These are phyloP conservation scores for Candida parachauliodes DNA, from an alignment of 805 yeast species.

Conservation along the genomic window DNA sequence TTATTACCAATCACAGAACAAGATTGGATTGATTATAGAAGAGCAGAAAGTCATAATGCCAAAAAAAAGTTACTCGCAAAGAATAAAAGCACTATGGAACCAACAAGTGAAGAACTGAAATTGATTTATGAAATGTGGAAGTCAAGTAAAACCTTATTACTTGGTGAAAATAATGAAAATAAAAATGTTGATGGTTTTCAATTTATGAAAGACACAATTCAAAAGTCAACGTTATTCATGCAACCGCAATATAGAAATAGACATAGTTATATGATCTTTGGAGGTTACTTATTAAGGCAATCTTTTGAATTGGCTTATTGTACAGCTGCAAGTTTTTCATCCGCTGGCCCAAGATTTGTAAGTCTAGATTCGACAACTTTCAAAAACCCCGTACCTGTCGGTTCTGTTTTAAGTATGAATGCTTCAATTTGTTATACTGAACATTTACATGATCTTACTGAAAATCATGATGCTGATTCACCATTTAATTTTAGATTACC, in stretches of 20 bases:
- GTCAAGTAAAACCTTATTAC: constrained; percentile 19
- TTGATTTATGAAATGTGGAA: constrained; percentile 78
- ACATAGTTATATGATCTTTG: constrained; percentile 91
- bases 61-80: constrained; percentile 78
- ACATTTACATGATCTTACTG: constrained; percentile 49
- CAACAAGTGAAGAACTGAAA: constrained; percentile 65
- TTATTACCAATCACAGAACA: constrained; percentile 69
- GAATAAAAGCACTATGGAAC: constrained; percentile 55
- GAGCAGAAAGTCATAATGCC: constrained; percentile 88
- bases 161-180: constrained; percentile 13
- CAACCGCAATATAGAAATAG: constrained; percentile 96
- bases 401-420: constrained; percentile 78
- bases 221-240: constrained; percentile 80
- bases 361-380: constrained; percentile 89
- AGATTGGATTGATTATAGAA: constrained; percentile 79
- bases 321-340: constrained; percentile 84
- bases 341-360: constrained; percentile 82
- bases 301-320: constrained; percentile 93
- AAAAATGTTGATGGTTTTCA: constrained; percentile 47
- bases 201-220: constrained; percentile 68
- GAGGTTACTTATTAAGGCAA: constrained; percentile 90
- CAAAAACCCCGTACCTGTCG: constrained; percentile 94
- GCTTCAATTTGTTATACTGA: constrained; percentile 87
- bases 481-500: constrained; percentile 52
- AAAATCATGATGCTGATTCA: constrained; percentile 22